Percentiles rank a stretch among this genome's conserved stretches.
Evolutionary conservation across 2,329 filamentous ascomycete genomes (phyloP).

Genomic region (Elsinoe necatrix): DNA sequence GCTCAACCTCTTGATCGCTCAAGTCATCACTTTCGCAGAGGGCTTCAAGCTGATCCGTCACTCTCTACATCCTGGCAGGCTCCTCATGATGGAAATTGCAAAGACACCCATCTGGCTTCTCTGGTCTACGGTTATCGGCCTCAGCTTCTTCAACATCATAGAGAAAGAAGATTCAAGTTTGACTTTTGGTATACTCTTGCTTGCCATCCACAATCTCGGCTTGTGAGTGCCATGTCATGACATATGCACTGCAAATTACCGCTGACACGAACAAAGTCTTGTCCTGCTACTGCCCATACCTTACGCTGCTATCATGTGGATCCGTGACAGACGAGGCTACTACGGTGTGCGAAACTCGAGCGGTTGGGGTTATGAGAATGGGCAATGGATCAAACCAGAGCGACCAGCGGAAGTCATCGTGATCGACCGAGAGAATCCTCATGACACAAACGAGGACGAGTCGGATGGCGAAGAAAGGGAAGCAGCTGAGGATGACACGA

Average conservation of each 20-base stretch:
- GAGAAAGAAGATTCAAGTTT: constrained; percentile 2
- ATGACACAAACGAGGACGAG: not conserved
- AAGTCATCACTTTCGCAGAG: constrained; percentile 1
- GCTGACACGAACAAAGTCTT: not conserved
- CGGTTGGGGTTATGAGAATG: constrained; percentile 10
- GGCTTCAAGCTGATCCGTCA: not conserved
- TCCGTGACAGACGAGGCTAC: constrained; percentile 2
- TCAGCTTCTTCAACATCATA: constrained; percentile 5
- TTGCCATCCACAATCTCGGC: constrained; percentile 3
- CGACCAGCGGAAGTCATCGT: not conserved
- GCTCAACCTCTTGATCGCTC: not conserved
- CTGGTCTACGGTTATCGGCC: not conserved
- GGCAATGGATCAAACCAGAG: not conserved
- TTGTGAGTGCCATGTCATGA: not conserved
- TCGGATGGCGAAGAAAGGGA: not conserved
- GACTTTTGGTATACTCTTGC: not conserved
- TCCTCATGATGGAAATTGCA: not conserved
- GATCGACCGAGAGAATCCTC: not conserved
- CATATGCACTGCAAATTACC: not conserved
- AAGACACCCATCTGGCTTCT: constrained; percentile 1
- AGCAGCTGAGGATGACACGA: not conserved
- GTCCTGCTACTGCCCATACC: not conserved
- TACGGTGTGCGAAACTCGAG: not conserved
- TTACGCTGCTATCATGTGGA: not conserved
- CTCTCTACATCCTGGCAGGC: not conserved